Conservation (phyloP, 176 grass and related monocot genomes). For the Aechmea fasciata region DNA sequence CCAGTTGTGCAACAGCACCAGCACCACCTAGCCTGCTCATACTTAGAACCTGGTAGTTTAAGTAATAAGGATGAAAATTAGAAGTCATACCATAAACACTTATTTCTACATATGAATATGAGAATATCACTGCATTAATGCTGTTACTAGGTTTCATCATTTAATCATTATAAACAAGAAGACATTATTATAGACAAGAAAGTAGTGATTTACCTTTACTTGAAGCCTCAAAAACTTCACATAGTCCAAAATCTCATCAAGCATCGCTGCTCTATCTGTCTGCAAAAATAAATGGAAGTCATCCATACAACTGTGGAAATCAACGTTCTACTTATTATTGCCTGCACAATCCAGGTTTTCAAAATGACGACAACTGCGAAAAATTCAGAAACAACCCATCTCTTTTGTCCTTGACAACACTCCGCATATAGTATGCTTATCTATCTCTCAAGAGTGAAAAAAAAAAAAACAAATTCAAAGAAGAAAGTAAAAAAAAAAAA, state of each 20-base stretch:
- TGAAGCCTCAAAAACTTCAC: constrained; percentile 98
- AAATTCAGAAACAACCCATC: too few relatives aligned
- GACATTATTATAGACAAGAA: not conserved
- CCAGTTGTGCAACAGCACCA: constrained; percentile 89
- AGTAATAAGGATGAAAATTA: constrained; percentile 14
- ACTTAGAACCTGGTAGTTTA: constrained; percentile 65
- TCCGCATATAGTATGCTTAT: not conserved
- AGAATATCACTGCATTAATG: not conserved
- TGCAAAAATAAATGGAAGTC: constrained; percentile 38
- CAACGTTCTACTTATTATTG: not conserved
- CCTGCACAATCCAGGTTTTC: too few relatives aligned
- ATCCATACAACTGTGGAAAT: constrained; percentile 1
- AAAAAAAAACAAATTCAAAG: constrained; percentile 6
- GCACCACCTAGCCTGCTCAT: constrained; percentile 98
- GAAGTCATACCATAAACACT: not conserved
- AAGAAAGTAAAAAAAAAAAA: constrained; percentile 12
- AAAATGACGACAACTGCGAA: too few relatives aligned
- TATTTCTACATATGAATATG: not conserved
- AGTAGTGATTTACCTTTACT: constrained; percentile 65
- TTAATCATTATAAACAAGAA: not conserved
- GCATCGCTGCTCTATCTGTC: constrained; percentile 98
- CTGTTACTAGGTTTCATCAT: not conserved
- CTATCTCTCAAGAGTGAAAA: not conserved
- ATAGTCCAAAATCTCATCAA: constrained; percentile 97
- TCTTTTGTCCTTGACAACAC: too few relatives aligned